Evolutionary conservation across 495 filamentous ascomycete genomes (phyloP).

Genomic region (Penicillium maclennaniae): DNA sequence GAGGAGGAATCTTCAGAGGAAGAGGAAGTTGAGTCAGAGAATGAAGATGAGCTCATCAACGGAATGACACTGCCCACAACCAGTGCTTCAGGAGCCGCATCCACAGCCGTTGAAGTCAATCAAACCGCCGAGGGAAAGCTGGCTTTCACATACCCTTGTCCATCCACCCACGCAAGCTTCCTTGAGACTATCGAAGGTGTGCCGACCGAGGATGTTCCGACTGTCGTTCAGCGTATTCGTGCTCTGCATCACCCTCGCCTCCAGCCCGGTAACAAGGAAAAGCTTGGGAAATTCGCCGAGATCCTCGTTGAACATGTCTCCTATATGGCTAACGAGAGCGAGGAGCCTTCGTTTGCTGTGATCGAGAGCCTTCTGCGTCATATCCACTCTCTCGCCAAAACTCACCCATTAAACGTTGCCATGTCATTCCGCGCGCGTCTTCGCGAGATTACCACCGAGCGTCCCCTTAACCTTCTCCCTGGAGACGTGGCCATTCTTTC

Average conservation of each 20-base stretch:
- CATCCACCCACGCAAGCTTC: conserved; percentile 69
- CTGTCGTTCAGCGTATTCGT: conserved; percentile 82
- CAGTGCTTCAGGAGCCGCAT: conserved; percentile 16
- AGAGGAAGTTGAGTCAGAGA: conserved; percentile 47
- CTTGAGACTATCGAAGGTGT: conserved; percentile 59
- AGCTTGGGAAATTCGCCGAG: conserved; percentile 68
- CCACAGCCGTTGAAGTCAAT: conserved; percentile 25
- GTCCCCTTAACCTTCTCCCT: conserved; percentile 57
- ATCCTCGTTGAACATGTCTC: conserved; percentile 76
- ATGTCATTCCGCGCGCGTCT: conserved; percentile 72
- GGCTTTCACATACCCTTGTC: conserved; percentile 81
- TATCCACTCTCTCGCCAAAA: conserved; percentile 82
- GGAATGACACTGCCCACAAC: conserved; percentile 31
- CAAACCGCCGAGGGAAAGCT: conserved; percentile 49
- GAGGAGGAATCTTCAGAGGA: conserved; percentile 48
- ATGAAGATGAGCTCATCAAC: conserved; percentile 46
- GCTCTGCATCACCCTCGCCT: conserved; percentile 88
- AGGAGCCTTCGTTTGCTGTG: conserved; percentile 52
- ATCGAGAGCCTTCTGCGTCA: conserved; percentile 70
- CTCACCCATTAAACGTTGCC: conserved; percentile 69
- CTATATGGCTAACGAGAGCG: conserved; percentile 54
- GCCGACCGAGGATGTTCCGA: conserved; percentile 60
- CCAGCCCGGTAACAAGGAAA: conserved; percentile 74
- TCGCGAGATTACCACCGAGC: conserved; percentile 55
- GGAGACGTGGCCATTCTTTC: conserved; percentile 80